phyloP scores from a whole-genome alignment of 148 eudicot genomes.

The Polygonum maritimum region DNA sequence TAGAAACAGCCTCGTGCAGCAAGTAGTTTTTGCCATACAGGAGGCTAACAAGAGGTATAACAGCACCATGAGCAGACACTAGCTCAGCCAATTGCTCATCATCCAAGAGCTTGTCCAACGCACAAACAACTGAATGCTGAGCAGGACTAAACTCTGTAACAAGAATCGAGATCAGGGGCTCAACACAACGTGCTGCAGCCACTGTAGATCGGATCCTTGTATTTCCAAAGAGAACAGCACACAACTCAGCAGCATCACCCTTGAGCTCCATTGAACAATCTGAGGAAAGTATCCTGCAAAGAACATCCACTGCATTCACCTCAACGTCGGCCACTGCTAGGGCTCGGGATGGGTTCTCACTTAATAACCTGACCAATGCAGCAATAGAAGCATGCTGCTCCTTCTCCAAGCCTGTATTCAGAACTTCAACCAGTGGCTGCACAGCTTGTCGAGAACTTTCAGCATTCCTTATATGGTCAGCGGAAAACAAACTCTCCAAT shows the following conservation, averaged over 20 bases:
- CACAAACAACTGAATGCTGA: conserved; percentile 80
- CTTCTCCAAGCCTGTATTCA: conserved; percentile 79
- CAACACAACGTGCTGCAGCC: conserved; percentile 91
- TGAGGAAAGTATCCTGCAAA: conserved; percentile 81
- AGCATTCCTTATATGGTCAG: conserved; percentile 90
- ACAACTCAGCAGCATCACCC: conserved; percentile 89
- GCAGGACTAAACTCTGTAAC: conserved; percentile 72
- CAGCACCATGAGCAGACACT: conserved; percentile 90
- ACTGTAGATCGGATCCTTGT: conserved; percentile 80
- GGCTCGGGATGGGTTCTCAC: conserved; percentile 83
- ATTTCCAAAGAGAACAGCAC: conserved; percentile 82
- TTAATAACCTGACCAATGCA: conserved; percentile 69
- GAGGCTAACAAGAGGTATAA: conserved; percentile 85
- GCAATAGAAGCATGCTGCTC: conserved; percentile 99
- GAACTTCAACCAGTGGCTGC: conserved; percentile 88
- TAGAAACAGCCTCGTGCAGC: conserved; percentile 87
- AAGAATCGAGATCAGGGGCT: conserved; percentile 86
- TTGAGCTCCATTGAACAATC: conserved; percentile 79
- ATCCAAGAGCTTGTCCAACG: conserved; percentile 84
- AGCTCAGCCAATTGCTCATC: conserved; percentile 87
- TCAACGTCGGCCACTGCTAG: conserved; percentile 90
- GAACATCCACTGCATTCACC: conserved; percentile 91
- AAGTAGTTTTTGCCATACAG: conserved; percentile 66
- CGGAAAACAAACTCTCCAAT: conserved; percentile 83
- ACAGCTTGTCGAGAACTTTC: conserved; percentile 92